Evolutionary conservation across 257 asterid species (phyloP), one percentile per base, ranked within the genome.

Genomic region (Ilex asprella): DNA sequence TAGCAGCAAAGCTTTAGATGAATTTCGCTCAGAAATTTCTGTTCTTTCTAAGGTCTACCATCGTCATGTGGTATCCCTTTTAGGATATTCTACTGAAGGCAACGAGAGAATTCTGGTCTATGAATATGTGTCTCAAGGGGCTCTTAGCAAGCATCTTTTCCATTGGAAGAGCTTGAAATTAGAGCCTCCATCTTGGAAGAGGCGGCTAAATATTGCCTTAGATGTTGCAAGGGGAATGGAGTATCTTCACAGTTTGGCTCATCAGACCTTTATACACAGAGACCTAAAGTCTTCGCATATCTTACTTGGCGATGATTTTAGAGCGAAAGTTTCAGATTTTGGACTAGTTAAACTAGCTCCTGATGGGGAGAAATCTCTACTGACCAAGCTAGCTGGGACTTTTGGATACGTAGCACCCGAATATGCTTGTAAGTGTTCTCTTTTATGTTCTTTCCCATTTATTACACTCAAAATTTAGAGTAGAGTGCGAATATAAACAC

Each of bases 301-400:
- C n/a, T 46, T 90, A 12, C 86, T 90, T 2, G 93, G 87, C 53
- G 97, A 90, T 70, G 86, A 85, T 73, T 90, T 83, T 64, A 85
- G 84, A 39, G 97, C 97, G 0, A 90, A 90, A 64, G 79, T 90
- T 14, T 90, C 97, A 0, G 97, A 91, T 62, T 91, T 91, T 61
- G 97, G 97, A 16, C 83, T 91, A 5, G 97, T 91, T 66, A 91
- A 87, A 69, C 92, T 91, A 30, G 96, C 96, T 55, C 97, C 97
- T 1, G 84, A 87, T 58, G 93, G 88, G 46, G 93, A 80, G 84
- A 79, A 67, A 59, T 87, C 97, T 7, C 87, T 87, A 32, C 84
- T 79, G 65, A 91, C 97, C 5, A 82, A 91, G 55, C 91, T 91
- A 3, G 97, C 97, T 1, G 97, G 97, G 31, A 89, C 1, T 35